A percentile compares a stretch with the other conserved stretches of the same genome.
phyloP scores from a whole-genome alignment of 306 rosid genomes.

The Lagenaria siceraria region DNA sequence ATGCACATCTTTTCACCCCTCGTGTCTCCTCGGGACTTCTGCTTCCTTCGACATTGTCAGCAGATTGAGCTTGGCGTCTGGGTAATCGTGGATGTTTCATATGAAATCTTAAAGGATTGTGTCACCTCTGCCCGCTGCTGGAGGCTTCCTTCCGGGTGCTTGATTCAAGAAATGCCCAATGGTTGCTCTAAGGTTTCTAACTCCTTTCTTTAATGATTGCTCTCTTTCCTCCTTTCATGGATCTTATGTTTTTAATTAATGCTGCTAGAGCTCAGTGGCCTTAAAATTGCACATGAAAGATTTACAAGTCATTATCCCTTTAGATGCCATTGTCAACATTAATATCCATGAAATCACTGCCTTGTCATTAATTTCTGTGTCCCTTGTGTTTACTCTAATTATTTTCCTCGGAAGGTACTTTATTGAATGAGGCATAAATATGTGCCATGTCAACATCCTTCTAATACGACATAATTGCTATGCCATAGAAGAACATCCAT shows the following conservation, averaged over 20 bases:
- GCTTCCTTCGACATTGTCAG: slow-evolving; percentile 48
- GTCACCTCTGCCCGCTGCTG: slow-evolving; percentile 15
- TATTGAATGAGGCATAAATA: not conserved
- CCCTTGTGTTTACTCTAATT: not conserved
- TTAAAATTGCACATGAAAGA: not conserved
- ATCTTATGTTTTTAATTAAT: not conserved
- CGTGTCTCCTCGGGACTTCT: slow-evolving; percentile 36
- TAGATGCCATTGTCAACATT: not conserved
- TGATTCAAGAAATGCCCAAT: slow-evolving; percentile 36
- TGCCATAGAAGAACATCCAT: not conserved
- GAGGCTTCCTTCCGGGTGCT: slow-evolving; percentile 72
- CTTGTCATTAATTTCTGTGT: not conserved
- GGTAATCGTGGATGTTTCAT: slow-evolving; percentile 54
- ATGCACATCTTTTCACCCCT: slow-evolving; percentile 63
- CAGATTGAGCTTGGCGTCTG: slow-evolving; percentile 34
- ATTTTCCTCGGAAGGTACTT: not conserved
- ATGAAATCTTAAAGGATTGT: slow-evolving; percentile 14
- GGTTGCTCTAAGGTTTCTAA: slow-evolving; percentile 38
- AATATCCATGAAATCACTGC: not conserved
- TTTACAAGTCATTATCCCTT: not conserved
- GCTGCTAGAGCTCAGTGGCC: not conserved
- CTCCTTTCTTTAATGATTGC: not conserved
- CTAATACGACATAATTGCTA: not conserved
- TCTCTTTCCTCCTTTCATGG: not conserved
- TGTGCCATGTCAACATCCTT: not conserved